Percentiles rank a stretch among this genome's conserved stretches.
Conservation (phyloP, 176 grass and related monocot species). For the Bolboschoenus planiculmis region DNA sequence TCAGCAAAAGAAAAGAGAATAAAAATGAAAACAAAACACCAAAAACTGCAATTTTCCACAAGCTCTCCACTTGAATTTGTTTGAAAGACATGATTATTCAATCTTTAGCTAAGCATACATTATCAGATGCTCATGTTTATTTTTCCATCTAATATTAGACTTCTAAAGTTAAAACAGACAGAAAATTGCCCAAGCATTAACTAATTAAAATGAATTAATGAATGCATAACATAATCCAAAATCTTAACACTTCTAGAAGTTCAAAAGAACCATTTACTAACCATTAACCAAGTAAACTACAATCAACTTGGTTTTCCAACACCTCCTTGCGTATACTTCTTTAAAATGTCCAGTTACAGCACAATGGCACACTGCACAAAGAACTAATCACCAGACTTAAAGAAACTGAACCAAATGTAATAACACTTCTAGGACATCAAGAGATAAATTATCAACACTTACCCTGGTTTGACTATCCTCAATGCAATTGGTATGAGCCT, state of each 20-base stretch:
- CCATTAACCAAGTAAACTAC: neutral
- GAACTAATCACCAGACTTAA: neutral
- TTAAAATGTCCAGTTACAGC: neutral
- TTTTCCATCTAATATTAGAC: neutral
- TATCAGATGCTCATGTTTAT: neutral
- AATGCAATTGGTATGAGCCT: slow-evolving; percentile 49
- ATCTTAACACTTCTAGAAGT: neutral
- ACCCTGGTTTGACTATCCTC: slow-evolving; percentile 70
- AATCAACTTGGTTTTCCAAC: neutral
- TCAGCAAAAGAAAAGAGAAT: neutral
- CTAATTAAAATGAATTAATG: neutral
- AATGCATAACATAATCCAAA: neutral
- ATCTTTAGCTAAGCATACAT: neutral
- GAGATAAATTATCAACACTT: neutral
- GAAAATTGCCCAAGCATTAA: neutral
- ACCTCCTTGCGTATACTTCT: neutral
- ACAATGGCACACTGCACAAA: neutral
- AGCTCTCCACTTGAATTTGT: neutral
- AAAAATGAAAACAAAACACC: neutral
- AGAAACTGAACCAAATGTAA: neutral
- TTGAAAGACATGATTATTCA: neutral
- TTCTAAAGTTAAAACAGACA: neutral
- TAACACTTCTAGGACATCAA: neutral
- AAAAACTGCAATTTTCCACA: neutral
- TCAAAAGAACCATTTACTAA: neutral